Evolutionary conservation across 2,329 filamentous ascomycete species (phyloP).

Genomic region (Sporothrix inflata): DNA sequence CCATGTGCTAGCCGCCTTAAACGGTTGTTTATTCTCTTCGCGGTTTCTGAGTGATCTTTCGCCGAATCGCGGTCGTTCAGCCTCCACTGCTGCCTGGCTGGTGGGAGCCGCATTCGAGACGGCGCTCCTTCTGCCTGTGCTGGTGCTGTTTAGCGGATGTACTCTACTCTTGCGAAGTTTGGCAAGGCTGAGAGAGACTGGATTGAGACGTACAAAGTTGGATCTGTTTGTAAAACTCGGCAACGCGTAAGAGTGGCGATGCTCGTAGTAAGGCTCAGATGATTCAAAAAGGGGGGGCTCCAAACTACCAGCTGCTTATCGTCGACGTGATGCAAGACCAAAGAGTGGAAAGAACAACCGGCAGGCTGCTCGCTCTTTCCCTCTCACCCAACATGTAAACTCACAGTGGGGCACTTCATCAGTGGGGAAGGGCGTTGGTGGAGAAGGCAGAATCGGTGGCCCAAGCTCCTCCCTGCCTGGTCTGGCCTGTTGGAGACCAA

Average conservation of each 20-base stretch:
- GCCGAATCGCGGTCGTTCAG: neutral
- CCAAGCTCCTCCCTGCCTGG: constrained; percentile 16
- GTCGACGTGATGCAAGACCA: neutral
- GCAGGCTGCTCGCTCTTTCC: neutral
- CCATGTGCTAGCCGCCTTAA: neutral
- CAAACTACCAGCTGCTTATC: neutral
- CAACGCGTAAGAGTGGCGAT: neutral
- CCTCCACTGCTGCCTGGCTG: constrained; percentile 23
- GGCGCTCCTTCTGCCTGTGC: neutral
- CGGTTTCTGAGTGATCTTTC: neutral
- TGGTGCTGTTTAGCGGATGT: neutral
- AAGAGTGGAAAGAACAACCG: neutral
- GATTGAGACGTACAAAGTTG: neutral
- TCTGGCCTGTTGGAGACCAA: neutral
- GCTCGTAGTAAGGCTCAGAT: neutral
- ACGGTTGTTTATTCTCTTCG: neutral
- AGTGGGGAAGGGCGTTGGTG: neutral
- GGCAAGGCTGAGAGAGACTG: constrained; percentile 7
- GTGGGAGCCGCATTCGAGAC: neutral
- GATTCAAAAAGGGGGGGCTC: neutral
- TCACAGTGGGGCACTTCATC: neutral
- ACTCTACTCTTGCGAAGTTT: no score
- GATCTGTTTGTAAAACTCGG: neutral
- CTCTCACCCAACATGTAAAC: no score
- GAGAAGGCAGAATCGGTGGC: constrained; percentile 9